Evolutionary conservation across 345 rosid species (phyloP).

Genomic region (Dovyalis caffra): DNA sequence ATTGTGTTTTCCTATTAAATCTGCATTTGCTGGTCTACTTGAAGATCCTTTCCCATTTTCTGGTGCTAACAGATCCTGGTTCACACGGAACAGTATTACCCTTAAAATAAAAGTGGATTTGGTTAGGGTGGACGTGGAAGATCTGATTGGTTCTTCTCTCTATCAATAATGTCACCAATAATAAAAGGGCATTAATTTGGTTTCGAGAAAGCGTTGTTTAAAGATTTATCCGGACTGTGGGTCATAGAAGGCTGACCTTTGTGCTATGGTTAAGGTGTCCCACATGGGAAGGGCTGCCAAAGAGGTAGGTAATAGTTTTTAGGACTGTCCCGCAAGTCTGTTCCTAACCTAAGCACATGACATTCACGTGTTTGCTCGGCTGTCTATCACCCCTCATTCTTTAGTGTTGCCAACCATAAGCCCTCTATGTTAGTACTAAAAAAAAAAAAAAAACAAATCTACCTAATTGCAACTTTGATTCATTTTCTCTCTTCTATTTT

Average conservation of each 20-base stretch:
- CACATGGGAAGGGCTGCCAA: conserved; percentile 31
- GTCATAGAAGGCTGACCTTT: conserved; percentile 19
- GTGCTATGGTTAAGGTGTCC: conserved; percentile 29
- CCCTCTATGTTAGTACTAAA: neutral
- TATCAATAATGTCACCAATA: conserved; percentile 1
- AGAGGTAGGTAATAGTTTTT: conserved; percentile 17
- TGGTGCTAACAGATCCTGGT: neutral
- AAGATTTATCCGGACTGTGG: conserved; percentile 12
- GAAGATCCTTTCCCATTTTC: neutral
- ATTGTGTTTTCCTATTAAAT: neutral
- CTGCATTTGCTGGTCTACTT: neutral
- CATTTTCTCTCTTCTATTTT: neutral
- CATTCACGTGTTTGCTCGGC: conserved; percentile 39
- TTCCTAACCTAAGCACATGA: conserved; percentile 53
- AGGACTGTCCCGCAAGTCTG: conserved; percentile 16
- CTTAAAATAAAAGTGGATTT: neutral
- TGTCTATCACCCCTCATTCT: conserved; percentile 26
- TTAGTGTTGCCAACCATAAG: neutral
- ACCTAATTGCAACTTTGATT: neutral
- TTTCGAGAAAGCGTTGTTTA: neutral
- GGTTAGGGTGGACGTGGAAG: neutral
- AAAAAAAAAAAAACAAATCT: neutral
- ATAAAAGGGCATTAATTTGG: conserved; percentile 2
- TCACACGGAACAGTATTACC: neutral
- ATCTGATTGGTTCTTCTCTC: neutral